Evolutionary conservation across 768 basidiomycete species (phyloP).

Genomic region (Russula griseocarnosa): DNA sequence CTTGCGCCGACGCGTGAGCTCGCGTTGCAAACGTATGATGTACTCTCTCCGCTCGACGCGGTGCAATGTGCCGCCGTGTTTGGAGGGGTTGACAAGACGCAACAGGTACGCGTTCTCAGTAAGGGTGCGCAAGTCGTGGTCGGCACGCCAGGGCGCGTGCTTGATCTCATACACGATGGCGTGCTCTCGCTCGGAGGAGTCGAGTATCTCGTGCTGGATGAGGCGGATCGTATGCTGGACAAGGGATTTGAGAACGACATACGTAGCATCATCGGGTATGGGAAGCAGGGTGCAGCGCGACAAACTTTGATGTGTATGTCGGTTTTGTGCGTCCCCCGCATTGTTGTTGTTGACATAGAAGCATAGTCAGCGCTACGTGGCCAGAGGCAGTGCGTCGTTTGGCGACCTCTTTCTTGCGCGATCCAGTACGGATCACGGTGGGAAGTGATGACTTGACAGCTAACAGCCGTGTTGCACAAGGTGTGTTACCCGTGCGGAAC

Average conservation of each 20-base stretch:
- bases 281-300: constrained; percentile 61
- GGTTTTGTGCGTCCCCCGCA: no score
- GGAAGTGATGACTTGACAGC: constrained; percentile 94
- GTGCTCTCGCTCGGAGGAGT: constrained; percentile 84
- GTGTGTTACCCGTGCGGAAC: constrained; percentile 27
- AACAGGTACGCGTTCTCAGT: constrained; percentile 67
- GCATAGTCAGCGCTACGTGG: constrained; percentile 94
- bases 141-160: constrained; percentile 89
- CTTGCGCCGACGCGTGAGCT: constrained; percentile 95
- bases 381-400: constrained; percentile 88
- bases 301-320: constrained; percentile 92
- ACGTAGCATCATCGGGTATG: constrained; percentile 75
- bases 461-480: constrained; percentile 89
- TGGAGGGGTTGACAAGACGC: constrained; percentile 90
- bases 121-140: constrained; percentile 74
- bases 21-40: constrained; percentile 91
- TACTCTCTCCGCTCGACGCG: constrained; percentile 67
- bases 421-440: constrained; percentile 88
- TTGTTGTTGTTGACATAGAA: neutral
- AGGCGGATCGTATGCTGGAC: constrained; percentile 98
- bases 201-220: constrained; percentile 89
- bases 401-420: constrained; percentile 79
- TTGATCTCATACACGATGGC: constrained; percentile 89
- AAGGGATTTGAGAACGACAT: constrained; percentile 99
- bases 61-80: constrained; percentile 85